Conservation (phyloP, 2,329 filamentous ascomycete genomes). For the Neonectria ditissima region DNA sequence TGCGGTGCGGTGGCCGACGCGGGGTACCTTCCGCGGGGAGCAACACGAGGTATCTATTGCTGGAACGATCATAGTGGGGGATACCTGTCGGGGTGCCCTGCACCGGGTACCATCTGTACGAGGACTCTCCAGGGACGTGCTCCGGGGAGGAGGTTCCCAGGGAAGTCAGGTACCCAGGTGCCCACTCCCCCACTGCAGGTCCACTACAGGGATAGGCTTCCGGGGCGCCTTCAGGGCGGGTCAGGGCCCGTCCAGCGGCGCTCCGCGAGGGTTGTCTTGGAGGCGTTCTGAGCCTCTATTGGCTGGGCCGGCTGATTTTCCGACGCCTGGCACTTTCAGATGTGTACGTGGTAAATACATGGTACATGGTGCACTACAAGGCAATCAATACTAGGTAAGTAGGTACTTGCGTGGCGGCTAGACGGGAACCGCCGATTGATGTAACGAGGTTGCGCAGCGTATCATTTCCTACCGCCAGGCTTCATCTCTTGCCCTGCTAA, state of each 20-base stretch:
- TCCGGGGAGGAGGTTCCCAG: neutral
- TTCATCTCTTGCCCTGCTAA: neutral
- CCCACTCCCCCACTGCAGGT: conserved; percentile 34
- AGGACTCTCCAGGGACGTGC: conserved; percentile 17
- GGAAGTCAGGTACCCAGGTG: conserved; percentile 3
- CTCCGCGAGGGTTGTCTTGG: conserved; percentile 29
- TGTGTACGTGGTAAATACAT: neutral
- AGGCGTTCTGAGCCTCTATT: conserved; percentile 13
- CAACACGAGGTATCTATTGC: conserved; percentile 3
- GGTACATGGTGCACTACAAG: no score
- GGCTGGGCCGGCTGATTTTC: neutral
- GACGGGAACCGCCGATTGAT: conserved; percentile 9
- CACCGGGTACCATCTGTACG: conserved; percentile 21
- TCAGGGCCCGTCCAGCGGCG: conserved; percentile 1
- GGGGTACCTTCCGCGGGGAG: conserved; percentile 9
- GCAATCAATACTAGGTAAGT: conserved; percentile 24
- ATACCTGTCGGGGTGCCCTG: conserved; percentile 14
- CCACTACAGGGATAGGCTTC: conserved; percentile 19
- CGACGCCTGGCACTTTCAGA: neutral
- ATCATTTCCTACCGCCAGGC: neutral
- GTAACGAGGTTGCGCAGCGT: conserved; percentile 12
- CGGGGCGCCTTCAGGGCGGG: conserved; percentile 31
- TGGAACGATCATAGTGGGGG: neutral
- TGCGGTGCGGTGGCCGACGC: conserved; percentile 17
- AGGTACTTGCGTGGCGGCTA: neutral